A percentile compares a stretch with the other conserved stretches of the same genome.
phyloP scores from a whole-genome alignment of 2,329 filamentous ascomycete species.

The Colletotrichum tabaci region DNA sequence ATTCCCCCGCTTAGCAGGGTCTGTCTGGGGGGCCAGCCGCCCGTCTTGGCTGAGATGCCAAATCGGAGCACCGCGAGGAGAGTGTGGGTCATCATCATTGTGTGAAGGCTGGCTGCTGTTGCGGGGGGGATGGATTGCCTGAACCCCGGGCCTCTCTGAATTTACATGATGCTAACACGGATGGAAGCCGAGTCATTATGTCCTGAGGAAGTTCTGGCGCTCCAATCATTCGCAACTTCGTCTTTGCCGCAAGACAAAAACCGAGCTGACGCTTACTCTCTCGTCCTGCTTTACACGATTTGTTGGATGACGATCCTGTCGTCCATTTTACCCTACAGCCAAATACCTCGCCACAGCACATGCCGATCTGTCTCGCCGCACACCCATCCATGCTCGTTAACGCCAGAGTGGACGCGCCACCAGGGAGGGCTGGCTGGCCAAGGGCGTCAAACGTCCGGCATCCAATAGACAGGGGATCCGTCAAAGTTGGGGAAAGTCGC shows the following conservation, averaged over 20 bases:
- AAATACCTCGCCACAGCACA: too few relatives aligned
- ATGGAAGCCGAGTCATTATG: constrained; percentile 1
- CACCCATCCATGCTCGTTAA: too few relatives aligned
- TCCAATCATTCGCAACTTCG: background rate
- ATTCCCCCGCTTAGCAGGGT: constrained; percentile 1
- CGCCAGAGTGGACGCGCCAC: too few relatives aligned
- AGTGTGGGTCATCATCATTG: background rate
- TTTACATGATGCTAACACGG: background rate
- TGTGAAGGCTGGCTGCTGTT: background rate
- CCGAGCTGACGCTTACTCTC: background rate
- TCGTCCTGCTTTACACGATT: background rate
- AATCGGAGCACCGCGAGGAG: background rate
- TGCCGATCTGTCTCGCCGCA: too few relatives aligned
- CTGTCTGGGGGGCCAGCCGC: background rate
- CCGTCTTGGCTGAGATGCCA: background rate
- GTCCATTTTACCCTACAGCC: too few relatives aligned
- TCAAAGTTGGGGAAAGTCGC: constrained; percentile 40
- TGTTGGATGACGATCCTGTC: background rate
- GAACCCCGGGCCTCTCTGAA: background rate
- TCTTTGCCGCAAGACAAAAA: background rate
- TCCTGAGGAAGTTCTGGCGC: constrained; percentile 2
- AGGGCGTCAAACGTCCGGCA: constrained; percentile 9
- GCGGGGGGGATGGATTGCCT: background rate
- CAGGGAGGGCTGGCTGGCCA: background rate
- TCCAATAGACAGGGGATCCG: constrained; percentile 40